Base-by-base conservation (phyloP, 805 yeast species). In the Jamesozyma spencerorum region DNA sequence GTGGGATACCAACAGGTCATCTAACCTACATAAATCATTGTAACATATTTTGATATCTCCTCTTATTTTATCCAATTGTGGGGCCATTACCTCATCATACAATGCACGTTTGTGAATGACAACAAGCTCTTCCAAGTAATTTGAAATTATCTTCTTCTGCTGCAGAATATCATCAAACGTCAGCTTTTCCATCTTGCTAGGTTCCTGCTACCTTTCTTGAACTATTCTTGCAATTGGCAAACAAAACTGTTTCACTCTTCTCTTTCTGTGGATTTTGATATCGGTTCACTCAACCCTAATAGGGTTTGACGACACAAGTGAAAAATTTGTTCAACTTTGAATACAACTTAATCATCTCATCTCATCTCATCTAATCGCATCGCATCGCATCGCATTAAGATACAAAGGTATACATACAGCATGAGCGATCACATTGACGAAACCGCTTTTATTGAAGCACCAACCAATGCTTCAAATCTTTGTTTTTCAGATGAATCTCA, bases 401-500 rank as follows among this genome's bases (percentile, higher is more conserved):
- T 11, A 12, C n/a, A 28, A 8, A 24, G 27, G 27, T 8, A 24
- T 8, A 24, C 27, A 13, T 12, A 12, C 5, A 8, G n/a, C 6
- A 28, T 28, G 31, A 6, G 15, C n/a, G 7, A 4, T 3, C 15
- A 24, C 13, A 34, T 63, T 18, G 70, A 67, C 43, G 60, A 62
- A 26, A 58, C 73, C 18, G 81, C 74, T 37, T 75, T 56, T 49
- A 78, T 79, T 2, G 79, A 76, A 50, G 79, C 75, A 1, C 62
- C 59, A 31, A 65, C 63, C 33, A 77, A 69, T 18, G 51, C 48
- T 11, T 38, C 43, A 4, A 57, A 63, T 14, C 57, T 79, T 34
- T 50, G 50, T 28, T 77, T 78, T 46, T 47, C 52, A 5, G 77
- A 82, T 47, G 81, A 74, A 40, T 75, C 73, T 50, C 84, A 78